These are phyloP conservation scores for Mucuna pruriens DNA, from an alignment of 306 rosid species.

Conservation along the genomic window DNA sequence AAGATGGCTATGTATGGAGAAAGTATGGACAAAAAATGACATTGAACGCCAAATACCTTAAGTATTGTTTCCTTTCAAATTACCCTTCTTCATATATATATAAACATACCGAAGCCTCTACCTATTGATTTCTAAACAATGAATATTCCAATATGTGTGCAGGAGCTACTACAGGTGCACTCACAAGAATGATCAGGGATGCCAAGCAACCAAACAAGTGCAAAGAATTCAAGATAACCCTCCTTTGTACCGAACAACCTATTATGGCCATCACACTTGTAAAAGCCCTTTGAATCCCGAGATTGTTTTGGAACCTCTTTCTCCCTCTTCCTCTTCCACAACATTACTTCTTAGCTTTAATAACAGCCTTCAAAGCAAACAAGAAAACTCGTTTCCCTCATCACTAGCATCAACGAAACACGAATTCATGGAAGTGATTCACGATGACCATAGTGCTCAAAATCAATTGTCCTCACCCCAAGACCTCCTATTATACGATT, in stretches of 20 bases:
- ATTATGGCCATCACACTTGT: constrained; percentile 56
- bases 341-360: constrained; percentile 36
- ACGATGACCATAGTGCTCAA: background rate
- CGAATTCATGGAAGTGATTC: constrained; percentile 4
- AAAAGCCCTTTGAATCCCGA: constrained; percentile 37
- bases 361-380: background rate
- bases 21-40: constrained; percentile 68
- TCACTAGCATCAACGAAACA: background rate
- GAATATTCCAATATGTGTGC: background rate
- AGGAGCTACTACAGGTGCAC: constrained; percentile 72
- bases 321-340: background rate
- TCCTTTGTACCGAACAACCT: constrained; percentile 48
- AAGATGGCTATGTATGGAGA: constrained; percentile 71
- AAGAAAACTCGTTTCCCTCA: background rate
- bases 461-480: background rate
- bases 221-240: constrained; percentile 57
- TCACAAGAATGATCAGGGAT: constrained; percentile 58
- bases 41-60: constrained; percentile 35
- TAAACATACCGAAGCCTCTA: background rate
- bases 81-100: too few relatives aligned
- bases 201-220: constrained; percentile 69
- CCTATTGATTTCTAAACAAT: background rate
- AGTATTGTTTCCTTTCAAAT: constrained; percentile 34
- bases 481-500: background rate
- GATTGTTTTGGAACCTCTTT: constrained; percentile 27